Evolutionary conservation across 768 basidiomycete species (phyloP).

Genomic region (Macrolepiota dolichaula): DNA sequence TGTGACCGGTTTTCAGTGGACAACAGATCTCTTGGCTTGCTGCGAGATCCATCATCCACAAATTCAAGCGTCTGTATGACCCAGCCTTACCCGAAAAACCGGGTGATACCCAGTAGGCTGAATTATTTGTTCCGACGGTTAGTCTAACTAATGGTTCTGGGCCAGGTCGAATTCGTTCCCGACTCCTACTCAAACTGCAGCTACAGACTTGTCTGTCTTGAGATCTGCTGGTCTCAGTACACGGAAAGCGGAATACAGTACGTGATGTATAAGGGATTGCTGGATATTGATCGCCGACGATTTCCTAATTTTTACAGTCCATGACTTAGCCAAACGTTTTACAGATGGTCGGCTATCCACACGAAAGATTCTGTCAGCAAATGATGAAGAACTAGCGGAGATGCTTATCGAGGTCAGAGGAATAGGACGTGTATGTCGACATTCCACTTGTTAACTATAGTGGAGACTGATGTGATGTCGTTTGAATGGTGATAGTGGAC

Average conservation of each 20-base stretch:
- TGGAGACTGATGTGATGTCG: background rate
- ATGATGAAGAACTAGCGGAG: conserved; percentile 72
- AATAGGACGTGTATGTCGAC: conserved; percentile 61
- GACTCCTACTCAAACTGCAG: conserved; percentile 62
- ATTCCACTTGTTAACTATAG: background rate
- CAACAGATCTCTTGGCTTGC: conserved; percentile 89
- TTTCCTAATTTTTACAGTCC: conserved; percentile 41
- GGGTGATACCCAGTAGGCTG: background rate
- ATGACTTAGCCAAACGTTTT: conserved; percentile 77
- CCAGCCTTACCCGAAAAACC: conserved; percentile 66
- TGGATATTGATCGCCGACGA: background rate
- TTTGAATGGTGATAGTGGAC: conserved; percentile 46
- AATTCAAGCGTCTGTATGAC: conserved; percentile 75
- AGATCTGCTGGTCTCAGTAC: conserved; percentile 74
- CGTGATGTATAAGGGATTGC: conserved; percentile 16
- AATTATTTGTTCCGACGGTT: background rate
- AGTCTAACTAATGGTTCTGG: background rate
- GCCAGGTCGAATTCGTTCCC: conserved; percentile 48
- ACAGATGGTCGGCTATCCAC: conserved; percentile 77
- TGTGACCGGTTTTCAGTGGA: conserved; percentile 35
- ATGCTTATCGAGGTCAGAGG: conserved; percentile 78
- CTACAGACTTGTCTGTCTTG: conserved; percentile 54
- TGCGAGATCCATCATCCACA: conserved; percentile 78
- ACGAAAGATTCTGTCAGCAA: conserved; percentile 61
- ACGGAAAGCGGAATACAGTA: conserved; percentile 90